Percentiles rank a stretch among this genome's conserved stretches.
phyloP scores from a whole-genome alignment of 495 filamentous ascomycete species.

The Coniosporium apollinis region DNA sequence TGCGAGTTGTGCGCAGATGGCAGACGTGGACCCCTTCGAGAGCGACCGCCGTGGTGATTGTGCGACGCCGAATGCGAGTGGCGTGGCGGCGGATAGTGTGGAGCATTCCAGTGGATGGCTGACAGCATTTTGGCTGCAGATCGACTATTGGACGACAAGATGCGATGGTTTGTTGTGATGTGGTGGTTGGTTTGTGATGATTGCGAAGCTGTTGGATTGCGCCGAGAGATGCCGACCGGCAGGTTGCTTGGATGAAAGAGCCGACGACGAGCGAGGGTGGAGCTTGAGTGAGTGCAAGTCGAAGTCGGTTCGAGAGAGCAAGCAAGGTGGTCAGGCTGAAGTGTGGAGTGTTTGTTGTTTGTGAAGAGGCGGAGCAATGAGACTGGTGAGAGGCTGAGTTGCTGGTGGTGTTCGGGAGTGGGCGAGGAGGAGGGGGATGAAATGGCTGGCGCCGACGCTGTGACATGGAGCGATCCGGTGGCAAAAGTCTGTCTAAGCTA shows the following conservation, averaged over 20 bases:
- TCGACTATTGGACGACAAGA: too few relatives aligned
- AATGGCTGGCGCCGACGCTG: too few relatives aligned
- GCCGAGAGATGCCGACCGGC: neutral
- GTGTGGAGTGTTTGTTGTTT: too few relatives aligned
- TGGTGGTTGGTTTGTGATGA: neutral
- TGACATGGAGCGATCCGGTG: too few relatives aligned
- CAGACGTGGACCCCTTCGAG: conserved; percentile 72
- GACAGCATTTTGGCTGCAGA: conserved; percentile 42
- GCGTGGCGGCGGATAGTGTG: conserved; percentile 12
- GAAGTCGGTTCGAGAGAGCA: conserved; percentile 1
- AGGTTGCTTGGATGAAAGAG: neutral
- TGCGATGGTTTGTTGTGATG: neutral
- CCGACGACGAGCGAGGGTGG: neutral
- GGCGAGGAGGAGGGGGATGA: too few relatives aligned
- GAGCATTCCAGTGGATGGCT: conserved; percentile 43
- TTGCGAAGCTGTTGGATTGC: neutral
- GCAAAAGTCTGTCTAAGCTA: too few relatives aligned
- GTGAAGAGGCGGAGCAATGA: too few relatives aligned
- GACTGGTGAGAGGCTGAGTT: too few relatives aligned
- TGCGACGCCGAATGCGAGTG: conserved; percentile 38
- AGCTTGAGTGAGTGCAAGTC: neutral
- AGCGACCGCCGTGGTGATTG: conserved; percentile 70
- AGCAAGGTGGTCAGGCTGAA: neutral
- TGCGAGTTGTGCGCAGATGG: conserved; percentile 64
- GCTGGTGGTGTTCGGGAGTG: too few relatives aligned